phyloP scores from a whole-genome alignment of 2,329 filamentous ascomycete genomes.

The Trichoderma sp. region DNA sequence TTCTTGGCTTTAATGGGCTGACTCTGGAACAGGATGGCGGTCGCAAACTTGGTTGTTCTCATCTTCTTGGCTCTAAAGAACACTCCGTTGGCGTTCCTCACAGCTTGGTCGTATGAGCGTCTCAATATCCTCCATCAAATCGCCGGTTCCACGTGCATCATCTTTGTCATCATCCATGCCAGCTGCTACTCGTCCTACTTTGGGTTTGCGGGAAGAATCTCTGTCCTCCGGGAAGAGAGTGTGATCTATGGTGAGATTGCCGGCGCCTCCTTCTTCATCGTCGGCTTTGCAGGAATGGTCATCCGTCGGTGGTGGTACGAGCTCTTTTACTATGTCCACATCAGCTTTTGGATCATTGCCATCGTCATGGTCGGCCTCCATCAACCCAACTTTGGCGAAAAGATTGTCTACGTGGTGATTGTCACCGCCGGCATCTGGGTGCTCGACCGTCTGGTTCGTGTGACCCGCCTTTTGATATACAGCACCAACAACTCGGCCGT shows the following conservation, averaged over 20 bases:
- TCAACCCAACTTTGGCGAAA: conserved; percentile 45
- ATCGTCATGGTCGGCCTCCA: conserved; percentile 52
- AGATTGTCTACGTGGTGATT: conserved; percentile 43
- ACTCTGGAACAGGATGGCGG: conserved; percentile 35
- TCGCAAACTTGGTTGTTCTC: conserved; percentile 50
- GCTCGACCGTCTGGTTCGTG: conserved; percentile 50
- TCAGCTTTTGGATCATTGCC: conserved; percentile 48
- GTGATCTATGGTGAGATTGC: conserved; percentile 51
- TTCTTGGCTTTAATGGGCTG: neutral
- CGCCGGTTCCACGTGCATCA: conserved; percentile 49
- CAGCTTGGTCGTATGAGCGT: conserved; percentile 56
- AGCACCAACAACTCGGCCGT: conserved; percentile 51
- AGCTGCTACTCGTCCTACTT: conserved; percentile 45
- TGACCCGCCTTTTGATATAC: conserved; percentile 43
- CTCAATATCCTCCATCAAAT: conserved; percentile 58
- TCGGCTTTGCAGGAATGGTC: conserved; percentile 42
- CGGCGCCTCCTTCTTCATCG: conserved; percentile 45
- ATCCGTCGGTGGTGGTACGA: conserved; percentile 53
- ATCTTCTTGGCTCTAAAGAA: conserved; percentile 58
- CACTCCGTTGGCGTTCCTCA: conserved; percentile 54
- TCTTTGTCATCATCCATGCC: conserved; percentile 46
- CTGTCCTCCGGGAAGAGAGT: conserved; percentile 35
- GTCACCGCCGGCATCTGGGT: conserved; percentile 49
- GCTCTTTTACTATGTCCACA: conserved; percentile 53
- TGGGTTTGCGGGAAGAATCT: conserved; percentile 27